Base-by-base conservation (phyloP, 768 basidiomycete genomes). In the Paxillus involutus region DNA sequence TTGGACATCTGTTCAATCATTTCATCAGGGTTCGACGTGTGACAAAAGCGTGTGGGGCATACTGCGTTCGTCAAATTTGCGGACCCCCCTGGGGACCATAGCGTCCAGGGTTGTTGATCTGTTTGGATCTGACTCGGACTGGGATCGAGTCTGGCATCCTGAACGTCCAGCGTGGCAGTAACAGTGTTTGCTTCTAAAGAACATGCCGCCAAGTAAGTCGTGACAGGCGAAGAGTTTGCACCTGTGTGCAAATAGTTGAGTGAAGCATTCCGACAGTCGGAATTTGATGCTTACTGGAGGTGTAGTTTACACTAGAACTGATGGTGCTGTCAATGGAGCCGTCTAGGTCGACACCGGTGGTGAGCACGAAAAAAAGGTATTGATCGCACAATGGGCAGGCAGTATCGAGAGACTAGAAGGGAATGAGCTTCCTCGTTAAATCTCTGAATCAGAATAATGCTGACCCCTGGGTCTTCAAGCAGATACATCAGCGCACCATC, bases 331-430 rank as follows among this genome's bases (percentile, higher is more conserved):
- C 0, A 40, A 43, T 9, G 41, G 55, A 49, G 14, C 3, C 16
- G 24, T 63, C 43, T 9, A 53, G 10, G 11, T 57, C 33, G 26
- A 60, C 3, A 35, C 14, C 26, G 8, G 62, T 55, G 35, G 62
- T 60, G 1, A 53, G 43, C 1, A 59, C 30, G 26, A 63, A 62
- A 3, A 52, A 56, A 0, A 61, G 24, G 9, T 49, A 52, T 17
- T 44, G 3, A 32, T 11, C 5, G 29, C 33, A 49, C 32, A 13
- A 26, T 47, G 35, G 6, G 13, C 39, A 57, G 4, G 14, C 21
- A 11, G 26, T 26, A 26, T 26, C 26, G 26, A 6, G 26, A 6
- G 13, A 21, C 4, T 12, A 7, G 4, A 4, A 33, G 29, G 11
- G 17, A 30, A 44, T 19, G 36, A 44, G 51, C 33, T 17, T 16